Percentiles rank a stretch among this genome's conserved stretches.
phyloP scores from a whole-genome alignment of 2,329 filamentous ascomycete genomes.

The Decorospora gaudefroyi region DNA sequence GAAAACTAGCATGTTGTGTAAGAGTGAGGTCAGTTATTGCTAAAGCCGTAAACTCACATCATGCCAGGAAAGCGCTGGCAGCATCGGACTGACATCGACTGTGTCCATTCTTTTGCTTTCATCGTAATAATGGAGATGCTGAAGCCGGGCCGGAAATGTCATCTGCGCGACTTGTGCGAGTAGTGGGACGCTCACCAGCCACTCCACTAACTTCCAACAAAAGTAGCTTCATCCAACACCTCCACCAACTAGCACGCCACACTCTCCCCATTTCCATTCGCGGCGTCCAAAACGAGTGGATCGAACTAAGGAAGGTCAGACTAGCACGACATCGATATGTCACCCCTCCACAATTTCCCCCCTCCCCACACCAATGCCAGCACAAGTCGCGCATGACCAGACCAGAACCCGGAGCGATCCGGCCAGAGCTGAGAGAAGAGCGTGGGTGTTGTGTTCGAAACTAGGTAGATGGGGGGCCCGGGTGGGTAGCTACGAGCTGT shows the following conservation, averaged over 20 bases:
- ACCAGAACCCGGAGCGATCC: too few species aligned
- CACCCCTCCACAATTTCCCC: conserved; percentile 9
- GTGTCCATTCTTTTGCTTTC: too few species aligned
- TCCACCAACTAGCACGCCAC: not conserved
- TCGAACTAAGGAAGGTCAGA: too few species aligned
- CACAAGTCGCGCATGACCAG: conserved; percentile 11
- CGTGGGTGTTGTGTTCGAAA: too few species aligned
- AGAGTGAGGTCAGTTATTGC: too few species aligned
- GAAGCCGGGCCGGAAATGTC: not conserved
- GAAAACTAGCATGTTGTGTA: too few species aligned
- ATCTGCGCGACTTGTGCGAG: conserved; percentile 10
- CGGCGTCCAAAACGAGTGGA: not conserved
- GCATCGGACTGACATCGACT: too few species aligned
- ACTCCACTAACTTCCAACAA: not conserved
- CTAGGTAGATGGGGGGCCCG: too few species aligned
- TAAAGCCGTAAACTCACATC: too few species aligned
- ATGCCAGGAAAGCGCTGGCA: too few species aligned
- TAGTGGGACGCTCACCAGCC: conserved; percentile 1
- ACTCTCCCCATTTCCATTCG: not conserved
- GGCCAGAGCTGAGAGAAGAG: too few species aligned
- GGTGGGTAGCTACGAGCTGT: not conserved
- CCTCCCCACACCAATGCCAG: conserved; percentile 3
- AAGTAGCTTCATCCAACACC: not conserved
- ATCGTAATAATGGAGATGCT: too few species aligned
- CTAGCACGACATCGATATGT: conserved; percentile 12